Evolutionary conservation across 2,329 filamentous ascomycete genomes (phyloP), one percentile per base, ranked within the genome.

Genomic region (Sporothrix euskadiensis): DNA sequence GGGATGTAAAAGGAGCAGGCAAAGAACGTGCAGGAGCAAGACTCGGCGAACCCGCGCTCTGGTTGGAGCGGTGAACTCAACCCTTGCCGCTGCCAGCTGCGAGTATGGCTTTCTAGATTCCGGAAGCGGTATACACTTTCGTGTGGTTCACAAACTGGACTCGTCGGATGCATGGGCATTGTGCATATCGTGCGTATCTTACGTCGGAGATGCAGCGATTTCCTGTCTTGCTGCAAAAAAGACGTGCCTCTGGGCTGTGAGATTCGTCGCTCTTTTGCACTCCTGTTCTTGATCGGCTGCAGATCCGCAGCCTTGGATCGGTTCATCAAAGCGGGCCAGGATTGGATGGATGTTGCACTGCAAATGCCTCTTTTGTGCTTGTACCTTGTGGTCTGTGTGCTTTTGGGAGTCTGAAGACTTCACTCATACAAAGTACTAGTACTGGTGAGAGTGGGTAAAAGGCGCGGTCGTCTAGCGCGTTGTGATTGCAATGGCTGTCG

Each of bases 251-350:
- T n/a, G 26, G 16, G 26, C 47, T 39, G 32, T 41, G 30, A 56
- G 32, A 35, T 49, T 35, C 26, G 65, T 41, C 26, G 49, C 49
- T 10, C 32, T 54, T 56, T 56, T 39, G 12, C 39, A 32, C 49
- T 61, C 69, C 39, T 59, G 30, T 49, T 71, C 39, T 71, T 71
- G 35, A 61, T 71, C 69, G 30, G 35, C 69, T 19, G 69, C 54
- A n/a, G 69, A 61, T 59, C 69, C 54, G 39, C 54, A 59, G 22
- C 69, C 69, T 35, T 71, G 69, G 65, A 71, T 47, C 54, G 32
- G 69, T 61, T 39, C 54, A 57, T 22, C 54, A 61, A n/a, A 14
- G 35, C 54, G 54, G 39, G 39, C n/a, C 22, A 71, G 22, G 39
- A 44, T 32, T 59, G 26, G 44, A 35, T 16, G 16, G 47, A n/a